Evolutionary conservation across 2,329 filamentous ascomycete genomes (phyloP).

Genomic region (Alternaria incomplexa): DNA sequence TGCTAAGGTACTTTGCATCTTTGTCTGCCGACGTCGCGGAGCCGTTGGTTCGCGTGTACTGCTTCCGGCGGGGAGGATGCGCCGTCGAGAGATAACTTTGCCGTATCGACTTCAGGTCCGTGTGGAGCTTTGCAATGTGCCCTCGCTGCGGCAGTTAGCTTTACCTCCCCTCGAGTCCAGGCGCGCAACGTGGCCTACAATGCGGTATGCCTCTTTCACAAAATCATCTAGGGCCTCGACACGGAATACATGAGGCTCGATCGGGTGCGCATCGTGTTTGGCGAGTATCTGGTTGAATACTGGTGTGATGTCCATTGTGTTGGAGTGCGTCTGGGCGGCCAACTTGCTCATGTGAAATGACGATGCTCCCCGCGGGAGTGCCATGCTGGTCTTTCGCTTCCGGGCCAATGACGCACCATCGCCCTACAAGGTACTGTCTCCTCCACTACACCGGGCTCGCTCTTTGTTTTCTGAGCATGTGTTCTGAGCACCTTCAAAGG

Average conservation of each 20-base stretch:
- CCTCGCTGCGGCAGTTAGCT: slow-evolving; percentile 67
- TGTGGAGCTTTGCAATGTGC: slow-evolving; percentile 80
- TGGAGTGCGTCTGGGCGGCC: slow-evolving; percentile 7
- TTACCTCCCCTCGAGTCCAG: slow-evolving; percentile 12
- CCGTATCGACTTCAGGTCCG: slow-evolving; percentile 81
- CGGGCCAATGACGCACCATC: slow-evolving; percentile 22
- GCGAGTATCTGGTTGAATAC: slow-evolving; percentile 72
- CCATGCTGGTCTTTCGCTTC: slow-evolving; percentile 26
- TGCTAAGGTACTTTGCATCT: slow-evolving; percentile 68
- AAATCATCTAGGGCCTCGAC: slow-evolving; percentile 74
- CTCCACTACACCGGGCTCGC: neutral
- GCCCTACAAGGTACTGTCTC: neutral
- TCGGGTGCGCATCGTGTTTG: slow-evolving; percentile 61
- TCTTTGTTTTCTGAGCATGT: neutral
- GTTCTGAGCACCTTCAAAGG: neutral
- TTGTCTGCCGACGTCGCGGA: slow-evolving; percentile 49
- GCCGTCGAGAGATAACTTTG: slow-evolving; percentile 89
- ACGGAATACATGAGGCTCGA: slow-evolving; percentile 52
- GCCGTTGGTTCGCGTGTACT: slow-evolving; percentile 51
- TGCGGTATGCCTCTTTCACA: slow-evolving; percentile 90
- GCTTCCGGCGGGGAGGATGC: slow-evolving; percentile 62
- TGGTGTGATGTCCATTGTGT: slow-evolving; percentile 66
- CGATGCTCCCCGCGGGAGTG: slow-evolving; percentile 34
- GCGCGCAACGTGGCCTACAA: slow-evolving; percentile 64
- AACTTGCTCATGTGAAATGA: slow-evolving; percentile 28